Conservation (phyloP, 768 basidiomycete species). For the Boletus vinaceobasis region DNA sequence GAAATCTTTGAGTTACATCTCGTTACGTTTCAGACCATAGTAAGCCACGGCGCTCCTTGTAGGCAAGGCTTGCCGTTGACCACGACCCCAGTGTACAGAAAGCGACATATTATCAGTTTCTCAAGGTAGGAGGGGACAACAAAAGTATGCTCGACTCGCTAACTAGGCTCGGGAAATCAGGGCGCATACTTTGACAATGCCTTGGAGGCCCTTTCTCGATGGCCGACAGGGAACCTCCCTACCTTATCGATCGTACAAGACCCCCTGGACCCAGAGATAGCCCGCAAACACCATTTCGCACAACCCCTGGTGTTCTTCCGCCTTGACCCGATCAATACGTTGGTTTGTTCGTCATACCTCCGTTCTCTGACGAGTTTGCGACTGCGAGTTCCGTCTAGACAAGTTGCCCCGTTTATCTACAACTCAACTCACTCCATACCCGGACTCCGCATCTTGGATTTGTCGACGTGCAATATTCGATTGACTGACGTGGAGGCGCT, state of each 20-base stretch:
- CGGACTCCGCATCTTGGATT: slow-evolving; percentile 60
- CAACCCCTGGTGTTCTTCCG: slow-evolving; percentile 88
- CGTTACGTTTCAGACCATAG: slow-evolving; percentile 82
- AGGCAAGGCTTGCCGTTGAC: neutral
- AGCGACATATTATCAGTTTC: slow-evolving; percentile 80
- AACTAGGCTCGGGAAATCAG: slow-evolving; percentile 32
- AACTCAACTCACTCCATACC: slow-evolving; percentile 35
- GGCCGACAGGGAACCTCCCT: slow-evolving; percentile 48
- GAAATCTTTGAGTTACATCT: slow-evolving; percentile 46
- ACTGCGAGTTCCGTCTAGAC: slow-evolving; percentile 70
- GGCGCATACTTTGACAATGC: slow-evolving; percentile 84
- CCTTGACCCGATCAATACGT: slow-evolving; percentile 51
- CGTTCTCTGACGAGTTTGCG: slow-evolving; percentile 51
- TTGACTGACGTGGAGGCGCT: slow-evolving; percentile 54
- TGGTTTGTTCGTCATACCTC: slow-evolving; percentile 46
- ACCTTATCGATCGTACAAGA: slow-evolving; percentile 67
- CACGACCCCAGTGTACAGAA: slow-evolving; percentile 50
- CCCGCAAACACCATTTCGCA: slow-evolving; percentile 49
- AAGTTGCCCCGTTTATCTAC: slow-evolving; percentile 43
- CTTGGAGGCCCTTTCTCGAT: slow-evolving; percentile 57
- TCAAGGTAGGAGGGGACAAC: slow-evolving; percentile 45
- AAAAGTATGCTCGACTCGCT: neutral
- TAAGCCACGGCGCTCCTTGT: slow-evolving; percentile 35
- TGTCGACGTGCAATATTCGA: slow-evolving; percentile 65
- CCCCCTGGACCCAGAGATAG: slow-evolving; percentile 43